phyloP scores from a whole-genome alignment of 352 stramenopile genomes.

The Aphanomyces invadans region DNA sequence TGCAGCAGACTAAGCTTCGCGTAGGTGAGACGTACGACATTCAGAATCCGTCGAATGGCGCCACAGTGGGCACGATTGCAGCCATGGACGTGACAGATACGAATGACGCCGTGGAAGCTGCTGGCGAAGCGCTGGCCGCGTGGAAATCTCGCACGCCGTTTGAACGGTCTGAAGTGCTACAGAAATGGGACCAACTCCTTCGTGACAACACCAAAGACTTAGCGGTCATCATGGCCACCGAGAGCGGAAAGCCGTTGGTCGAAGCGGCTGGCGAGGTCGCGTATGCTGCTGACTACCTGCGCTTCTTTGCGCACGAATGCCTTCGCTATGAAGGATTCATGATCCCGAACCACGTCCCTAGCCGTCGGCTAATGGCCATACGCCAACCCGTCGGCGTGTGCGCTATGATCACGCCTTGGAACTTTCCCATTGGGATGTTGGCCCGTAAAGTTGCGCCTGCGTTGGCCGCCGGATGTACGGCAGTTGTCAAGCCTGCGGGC shows the following conservation, averaged over 20 bases:
- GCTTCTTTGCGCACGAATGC: conserved; percentile 95
- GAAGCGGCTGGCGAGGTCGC: conserved; percentile 92
- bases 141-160: conserved; percentile 66
- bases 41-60: conserved; percentile 64
- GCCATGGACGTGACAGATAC: conserved; percentile 64
- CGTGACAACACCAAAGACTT: conserved; percentile 66
- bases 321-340: conserved; percentile 83
- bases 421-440: conserved; percentile 98
- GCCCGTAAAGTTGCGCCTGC: conserved; percentile 93
- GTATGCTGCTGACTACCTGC: conserved; percentile 92
- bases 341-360: conserved; percentile 42
- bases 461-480: conserved; percentile 90
- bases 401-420: conserved; percentile 96
- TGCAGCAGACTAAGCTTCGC: background rate
- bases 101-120: conserved; percentile 59
- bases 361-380: conserved; percentile 67
- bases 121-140: conserved; percentile 47
- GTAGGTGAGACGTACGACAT: conserved; percentile 4
- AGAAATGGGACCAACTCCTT: conserved; percentile 77
- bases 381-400: conserved; percentile 93
- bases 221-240: conserved; percentile 91
- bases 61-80: conserved; percentile 59
- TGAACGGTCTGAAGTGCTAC: conserved; percentile 60
- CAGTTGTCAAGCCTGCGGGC: conserved; percentile 94
- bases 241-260: conserved; percentile 94